Evolutionary conservation across 2,329 filamentous ascomycete genomes (phyloP), one percentile per base, ranked within the genome.

Genomic region (Rhynchosporium secalis): DNA sequence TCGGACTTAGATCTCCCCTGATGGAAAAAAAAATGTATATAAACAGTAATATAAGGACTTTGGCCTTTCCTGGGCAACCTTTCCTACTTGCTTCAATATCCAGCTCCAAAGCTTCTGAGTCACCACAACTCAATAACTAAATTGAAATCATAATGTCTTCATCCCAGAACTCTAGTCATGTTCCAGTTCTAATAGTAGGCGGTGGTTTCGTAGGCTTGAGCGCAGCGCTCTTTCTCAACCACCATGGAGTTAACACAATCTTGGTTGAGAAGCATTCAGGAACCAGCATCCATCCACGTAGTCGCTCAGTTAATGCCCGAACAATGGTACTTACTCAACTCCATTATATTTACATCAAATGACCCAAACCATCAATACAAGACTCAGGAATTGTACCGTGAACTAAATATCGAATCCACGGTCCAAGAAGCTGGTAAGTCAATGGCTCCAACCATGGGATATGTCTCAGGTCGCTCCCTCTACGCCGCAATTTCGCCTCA

Each of bases 181-280:
- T 54, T 3, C 58, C 26, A 12, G 55, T 62, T 15, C 20, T 78
- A 9, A 72, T 79, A 31, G 68, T 79, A 2, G 77, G 77, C 15
- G 76, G 74, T 15, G 75, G 75, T 33, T 72, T 78, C 1, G 75
- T 78, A 29, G 77, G 77, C 28, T 72, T 79, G 10, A 74, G 73
- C 2, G 72, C 75, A 33, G 74, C 76, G 1, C 69, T 79, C 33
- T 75, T 74, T 60, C 72, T 78, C 51, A 66, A 74, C 12, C 66
- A 69, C 1, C 67, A 73, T 8, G 56, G 69, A 31, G 68, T 78
- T 6, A 67, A 69, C 3, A 72, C 71, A 45, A 69, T 77, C 8
- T 65, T 78, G n/a, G 59, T 79, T 6, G 77, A 78, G 61, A 74
- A 73, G 9, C 76, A 78, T 38, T 38, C 69, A 0, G 63, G 67